Conservation (phyloP, 164 flowering plant genomes). For the Kingdonia uniflora region DNA sequence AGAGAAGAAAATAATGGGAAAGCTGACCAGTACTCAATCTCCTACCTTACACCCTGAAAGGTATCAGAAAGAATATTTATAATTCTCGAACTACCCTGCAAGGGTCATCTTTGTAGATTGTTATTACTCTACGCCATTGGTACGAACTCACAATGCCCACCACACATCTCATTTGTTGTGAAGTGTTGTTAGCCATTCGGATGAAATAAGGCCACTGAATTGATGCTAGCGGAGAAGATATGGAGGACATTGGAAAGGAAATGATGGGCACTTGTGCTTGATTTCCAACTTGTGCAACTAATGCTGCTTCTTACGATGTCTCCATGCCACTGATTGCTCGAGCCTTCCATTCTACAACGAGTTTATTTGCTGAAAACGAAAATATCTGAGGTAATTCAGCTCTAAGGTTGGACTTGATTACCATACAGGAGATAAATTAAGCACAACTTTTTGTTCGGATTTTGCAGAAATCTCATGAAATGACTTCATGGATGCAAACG, state of each 20-base stretch:
- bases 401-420: too few species aligned
- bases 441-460: too few species aligned
- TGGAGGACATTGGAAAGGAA: conserved; percentile 21
- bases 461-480: too few species aligned
- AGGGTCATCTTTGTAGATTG: conserved; percentile 27
- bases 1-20: conserved; percentile 13
- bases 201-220: conserved; percentile 32
- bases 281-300: conserved; percentile 24
- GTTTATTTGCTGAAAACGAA: conserved; percentile 26
- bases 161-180: conserved; percentile 21
- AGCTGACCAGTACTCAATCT: conserved; percentile 11
- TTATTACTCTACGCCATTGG: conserved; percentile 27
- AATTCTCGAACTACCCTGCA: conserved; percentile 14
- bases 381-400: too few species aligned
- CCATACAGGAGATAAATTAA: too few species aligned
- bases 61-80: neutral
- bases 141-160: conserved; percentile 22
- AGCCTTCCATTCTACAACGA: conserved; percentile 18
- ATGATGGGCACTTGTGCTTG: conserved; percentile 27
- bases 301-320: conserved; percentile 25
- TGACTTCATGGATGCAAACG: too few species aligned
- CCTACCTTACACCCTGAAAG: conserved; percentile 11
- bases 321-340: conserved; percentile 27
- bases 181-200: conserved; percentile 17
- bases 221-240: conserved; percentile 12